Conservation (phyloP, 345 rosid species). For the Odontarrhena argentea region DNA sequence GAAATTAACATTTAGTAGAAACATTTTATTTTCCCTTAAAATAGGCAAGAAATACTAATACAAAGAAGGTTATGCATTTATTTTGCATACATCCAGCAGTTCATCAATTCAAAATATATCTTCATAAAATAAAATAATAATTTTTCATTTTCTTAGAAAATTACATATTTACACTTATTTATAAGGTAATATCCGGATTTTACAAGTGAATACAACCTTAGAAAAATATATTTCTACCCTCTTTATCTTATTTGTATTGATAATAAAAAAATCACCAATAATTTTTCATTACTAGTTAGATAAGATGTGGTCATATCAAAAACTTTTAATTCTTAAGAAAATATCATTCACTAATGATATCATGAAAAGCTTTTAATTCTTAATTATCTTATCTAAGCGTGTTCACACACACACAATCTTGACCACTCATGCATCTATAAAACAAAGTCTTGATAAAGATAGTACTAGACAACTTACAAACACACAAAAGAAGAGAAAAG, state of each 20-base stretch:
- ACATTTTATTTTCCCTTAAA: no score
- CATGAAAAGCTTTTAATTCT: no score
- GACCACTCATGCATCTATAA: slow-evolving; percentile 16
- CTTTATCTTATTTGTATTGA: not conserved
- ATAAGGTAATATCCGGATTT: not conserved
- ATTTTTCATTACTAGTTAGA: not conserved
- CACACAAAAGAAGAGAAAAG: not conserved
- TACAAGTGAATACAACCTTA: slow-evolving; percentile 6
- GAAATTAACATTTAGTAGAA: no score
- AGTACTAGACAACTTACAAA: not conserved
- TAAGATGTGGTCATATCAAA: not conserved
- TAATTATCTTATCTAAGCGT: no score
- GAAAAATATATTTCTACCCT: not conserved
- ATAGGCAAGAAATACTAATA: not conserved
- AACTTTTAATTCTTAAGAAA: not conserved
- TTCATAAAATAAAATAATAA: not conserved
- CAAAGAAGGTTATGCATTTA: no score
- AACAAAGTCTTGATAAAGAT: not conserved
- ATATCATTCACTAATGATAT: not conserved
- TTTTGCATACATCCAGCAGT: no score
- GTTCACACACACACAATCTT: not conserved
- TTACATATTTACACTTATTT: not conserved
- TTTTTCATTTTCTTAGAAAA: not conserved
- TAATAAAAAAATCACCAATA: not conserved
- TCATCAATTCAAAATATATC: slow-evolving; percentile 4